Base-by-base conservation (phyloP, 257 asterid genomes). In the Plantago elongata region DNA sequence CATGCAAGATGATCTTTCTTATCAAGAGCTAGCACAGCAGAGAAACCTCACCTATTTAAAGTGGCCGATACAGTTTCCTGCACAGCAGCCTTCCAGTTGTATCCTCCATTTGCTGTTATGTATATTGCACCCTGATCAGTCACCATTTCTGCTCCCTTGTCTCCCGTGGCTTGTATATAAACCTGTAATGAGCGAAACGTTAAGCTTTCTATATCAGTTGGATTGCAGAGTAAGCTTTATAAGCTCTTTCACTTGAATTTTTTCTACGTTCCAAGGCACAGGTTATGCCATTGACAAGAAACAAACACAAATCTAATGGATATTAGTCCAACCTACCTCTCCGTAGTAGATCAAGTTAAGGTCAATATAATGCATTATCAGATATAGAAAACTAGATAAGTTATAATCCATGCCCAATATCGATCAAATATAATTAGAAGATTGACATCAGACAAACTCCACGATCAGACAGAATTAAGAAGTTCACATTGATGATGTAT, bases 31-130 rank as follows among this genome's bases (percentile, higher is more conserved):
- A 43, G 30, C 43, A 69, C 13, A 63, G 60, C 51, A 42, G 54
- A 61, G 54, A 69, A 74, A 66, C 62, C 75, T 78, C 64, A 84
- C 97, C 98, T 86, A 75, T 92, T 88, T 63, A 92, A 80, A 64
- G 97, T 92, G 73, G 97, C 99, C 45, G 99, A 92, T 71, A 92
- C 99, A 63, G 96, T 89, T 74, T 92, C 99, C 77, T 86, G 97
- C 14, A 92, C 81, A 69, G 96, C 96, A 89, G 99, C 99, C 74
- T 75, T 81, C 99, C 99, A 92, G 75, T 92, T 92, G 85, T 89
- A 86, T 69, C 99, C 99, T 72, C 89, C 81, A 72, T 92, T 92
- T 73, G 96, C 76, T 63, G 96, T 88, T 69, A 90, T 63, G 64
- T 90, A 90, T 54, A 88, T 85, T 67, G 98, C 98, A 72, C 98